Percentiles rank a stretch among this genome's conserved stretches.
phyloP scores from a whole-genome alignment of 2,329 filamentous ascomycete genomes.

The Paecilomyces fulvus region DNA sequence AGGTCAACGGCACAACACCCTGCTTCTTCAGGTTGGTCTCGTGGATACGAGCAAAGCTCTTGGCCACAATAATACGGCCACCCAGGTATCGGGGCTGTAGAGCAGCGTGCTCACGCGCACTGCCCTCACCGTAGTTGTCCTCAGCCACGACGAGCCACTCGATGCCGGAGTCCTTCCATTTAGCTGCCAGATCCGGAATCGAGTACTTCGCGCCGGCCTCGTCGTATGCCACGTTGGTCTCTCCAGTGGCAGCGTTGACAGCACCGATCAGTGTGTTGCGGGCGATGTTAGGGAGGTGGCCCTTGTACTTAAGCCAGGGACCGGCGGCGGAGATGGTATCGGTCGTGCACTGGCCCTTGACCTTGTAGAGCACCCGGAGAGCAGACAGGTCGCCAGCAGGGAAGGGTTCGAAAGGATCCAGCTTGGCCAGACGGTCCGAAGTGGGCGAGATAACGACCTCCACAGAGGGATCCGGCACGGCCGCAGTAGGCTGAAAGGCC shows the following conservation, averaged over 20 bases:
- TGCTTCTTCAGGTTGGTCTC: constrained; percentile 97
- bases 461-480: constrained; percentile 60
- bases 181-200: constrained; percentile 78
- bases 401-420: constrained; percentile 85
- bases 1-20: constrained; percentile 88
- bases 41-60: constrained; percentile 86
- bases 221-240: constrained; percentile 90
- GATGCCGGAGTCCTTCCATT: constrained; percentile 67
- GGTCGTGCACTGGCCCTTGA: constrained; percentile 95
- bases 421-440: constrained; percentile 81
- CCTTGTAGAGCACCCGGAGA: constrained; percentile 86
- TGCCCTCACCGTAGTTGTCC: constrained; percentile 90
- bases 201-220: constrained; percentile 63
- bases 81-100: constrained; percentile 72
- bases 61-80: constrained; percentile 71
- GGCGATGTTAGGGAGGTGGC: constrained; percentile 93
- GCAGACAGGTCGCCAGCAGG: constrained; percentile 64
- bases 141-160: constrained; percentile 94
- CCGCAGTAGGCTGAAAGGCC: constrained; percentile 63
- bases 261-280: constrained; percentile 97
- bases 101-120: constrained; percentile 11
- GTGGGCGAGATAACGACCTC: constrained; percentile 72
- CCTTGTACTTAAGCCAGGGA: constrained; percentile 98
- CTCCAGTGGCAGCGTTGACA: constrained; percentile 81
- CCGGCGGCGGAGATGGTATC: constrained; percentile 97